phyloP scores from a whole-genome alignment of 2,329 filamentous ascomycete genomes.

The Helicocarpus griseus region DNA sequence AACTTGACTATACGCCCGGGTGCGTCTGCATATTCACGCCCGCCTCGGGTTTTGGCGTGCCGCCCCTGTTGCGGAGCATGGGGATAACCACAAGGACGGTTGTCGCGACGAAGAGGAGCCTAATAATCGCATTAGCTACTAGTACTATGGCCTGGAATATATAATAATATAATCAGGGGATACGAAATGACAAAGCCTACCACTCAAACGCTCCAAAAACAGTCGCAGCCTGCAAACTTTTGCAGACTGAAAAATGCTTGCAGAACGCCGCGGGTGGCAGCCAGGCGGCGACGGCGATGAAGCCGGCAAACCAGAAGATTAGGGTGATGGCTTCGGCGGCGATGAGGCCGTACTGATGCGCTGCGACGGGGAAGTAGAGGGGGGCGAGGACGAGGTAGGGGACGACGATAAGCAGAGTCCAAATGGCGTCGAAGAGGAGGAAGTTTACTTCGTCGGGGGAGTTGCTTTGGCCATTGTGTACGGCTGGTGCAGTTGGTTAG shows the following conservation, averaged over 20 bases:
- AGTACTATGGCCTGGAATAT: neutral
- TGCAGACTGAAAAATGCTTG: conserved; percentile 44
- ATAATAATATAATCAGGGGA: neutral
- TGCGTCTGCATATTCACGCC: conserved; percentile 3
- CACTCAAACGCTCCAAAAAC: conserved; percentile 42
- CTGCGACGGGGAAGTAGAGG: conserved; percentile 49
- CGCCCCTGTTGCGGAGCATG: conserved; percentile 6
- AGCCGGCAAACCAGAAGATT: conserved; percentile 84
- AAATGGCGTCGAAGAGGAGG: conserved; percentile 68
- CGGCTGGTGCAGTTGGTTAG: conserved; percentile 40
- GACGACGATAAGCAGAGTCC: conserved; percentile 61
- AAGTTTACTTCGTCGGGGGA: conserved; percentile 54
- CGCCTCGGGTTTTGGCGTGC: neutral
- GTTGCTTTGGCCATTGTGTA: conserved; percentile 36
- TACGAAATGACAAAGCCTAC: conserved; percentile 20
- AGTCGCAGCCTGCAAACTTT: conserved; percentile 44
- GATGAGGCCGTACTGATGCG: conserved; percentile 57
- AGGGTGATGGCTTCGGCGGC: conserved; percentile 62
- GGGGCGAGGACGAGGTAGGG: conserved; percentile 61
- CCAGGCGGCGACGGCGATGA: conserved; percentile 63
- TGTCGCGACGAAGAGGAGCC: conserved; percentile 28
- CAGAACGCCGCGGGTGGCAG: conserved; percentile 49
- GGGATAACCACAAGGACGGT: conserved; percentile 9
- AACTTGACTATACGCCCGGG: conserved; percentile 1
- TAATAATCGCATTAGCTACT: conserved; percentile 15